A percentile compares a stretch with the other conserved stretches of the same genome.
Evolutionary conservation across 768 basidiomycete species (phyloP).

Genomic region (Suillus sp.): DNA sequence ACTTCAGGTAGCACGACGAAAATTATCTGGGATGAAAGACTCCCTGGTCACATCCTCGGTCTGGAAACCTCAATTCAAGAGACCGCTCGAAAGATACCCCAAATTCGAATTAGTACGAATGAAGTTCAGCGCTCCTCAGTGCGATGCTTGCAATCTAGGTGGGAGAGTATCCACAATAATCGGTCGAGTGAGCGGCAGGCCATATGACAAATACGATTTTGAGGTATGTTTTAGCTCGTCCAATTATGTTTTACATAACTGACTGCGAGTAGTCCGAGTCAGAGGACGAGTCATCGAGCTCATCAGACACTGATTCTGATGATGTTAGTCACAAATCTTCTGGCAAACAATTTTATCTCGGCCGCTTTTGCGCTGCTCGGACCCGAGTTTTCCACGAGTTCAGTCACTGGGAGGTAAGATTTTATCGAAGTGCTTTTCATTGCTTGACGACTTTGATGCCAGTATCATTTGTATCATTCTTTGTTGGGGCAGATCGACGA

Average conservation of each 20-base stretch:
- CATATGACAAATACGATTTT: slow-evolving; percentile 75
- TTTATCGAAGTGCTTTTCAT: not conserved
- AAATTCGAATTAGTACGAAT: slow-evolving; percentile 55
- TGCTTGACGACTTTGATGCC: slow-evolving; percentile 10
- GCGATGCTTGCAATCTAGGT: slow-evolving; percentile 83
- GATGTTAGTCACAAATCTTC: slow-evolving; percentile 15
- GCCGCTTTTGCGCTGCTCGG: slow-evolving; percentile 78
- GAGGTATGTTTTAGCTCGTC: slow-evolving; percentile 40
- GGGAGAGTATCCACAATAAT: slow-evolving; percentile 64
- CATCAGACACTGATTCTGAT: slow-evolving; percentile 29
- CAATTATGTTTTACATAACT: not conserved
- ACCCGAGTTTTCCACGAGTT: slow-evolving; percentile 70
- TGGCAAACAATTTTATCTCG: slow-evolving; percentile 56
- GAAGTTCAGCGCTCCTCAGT: slow-evolving; percentile 59
- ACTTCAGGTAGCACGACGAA: slow-evolving; percentile 65
- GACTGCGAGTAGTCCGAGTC: slow-evolving; percentile 12
- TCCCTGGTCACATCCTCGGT: slow-evolving; percentile 83
- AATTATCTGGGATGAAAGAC: slow-evolving; percentile 68
- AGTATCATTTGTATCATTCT: slow-evolving; percentile 67
- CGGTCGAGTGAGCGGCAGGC: slow-evolving; percentile 62
- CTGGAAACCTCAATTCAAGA: slow-evolving; percentile 75
- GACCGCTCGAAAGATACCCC: slow-evolving; percentile 65
- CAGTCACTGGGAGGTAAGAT: slow-evolving; percentile 80
- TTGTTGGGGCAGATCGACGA: slow-evolving; percentile 61
- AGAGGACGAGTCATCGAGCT: slow-evolving; percentile 27